Conservation (phyloP, 2,329 filamentous ascomycete species). For the Stagonosporopsis cucurbitacearum region DNA sequence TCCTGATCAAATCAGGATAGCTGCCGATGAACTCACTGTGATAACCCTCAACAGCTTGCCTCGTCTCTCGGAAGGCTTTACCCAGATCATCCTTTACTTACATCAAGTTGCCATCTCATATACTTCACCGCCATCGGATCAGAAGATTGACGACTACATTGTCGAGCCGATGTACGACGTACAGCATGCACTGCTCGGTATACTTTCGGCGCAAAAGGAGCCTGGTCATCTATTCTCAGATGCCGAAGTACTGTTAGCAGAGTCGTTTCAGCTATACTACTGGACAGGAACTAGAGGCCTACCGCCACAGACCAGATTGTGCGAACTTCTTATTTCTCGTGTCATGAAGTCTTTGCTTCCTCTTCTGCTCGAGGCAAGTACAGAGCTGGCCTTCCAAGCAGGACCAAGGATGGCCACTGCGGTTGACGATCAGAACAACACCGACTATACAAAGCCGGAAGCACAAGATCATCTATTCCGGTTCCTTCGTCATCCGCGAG, state of each 20-base stretch:
- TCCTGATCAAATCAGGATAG: slow-evolving; percentile 12
- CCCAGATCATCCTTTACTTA: slow-evolving; percentile 19
- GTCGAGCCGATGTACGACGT: slow-evolving; percentile 27
- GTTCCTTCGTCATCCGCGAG: slow-evolving; percentile 10
- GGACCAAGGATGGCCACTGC: neutral
- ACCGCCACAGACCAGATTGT: slow-evolving; percentile 26
- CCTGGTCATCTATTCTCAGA: slow-evolving; percentile 14
- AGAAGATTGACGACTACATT: slow-evolving; percentile 21
- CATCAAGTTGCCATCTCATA: slow-evolving; percentile 23
- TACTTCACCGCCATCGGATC: slow-evolving; percentile 1
- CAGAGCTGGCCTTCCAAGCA: slow-evolving; percentile 8
- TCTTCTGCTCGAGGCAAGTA: slow-evolving; percentile 15
- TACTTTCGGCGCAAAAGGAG: slow-evolving; percentile 22
- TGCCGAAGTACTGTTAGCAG: slow-evolving; percentile 25
- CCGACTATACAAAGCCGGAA: neutral
- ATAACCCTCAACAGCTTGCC: slow-evolving; percentile 22
- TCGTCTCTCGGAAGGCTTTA: slow-evolving; percentile 14
- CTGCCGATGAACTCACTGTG: slow-evolving; percentile 18
- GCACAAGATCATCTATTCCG: slow-evolving; percentile 2
- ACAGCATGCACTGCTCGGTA: slow-evolving; percentile 20
- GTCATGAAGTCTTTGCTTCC: slow-evolving; percentile 27
- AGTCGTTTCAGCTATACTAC: slow-evolving; percentile 28
- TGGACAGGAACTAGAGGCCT: slow-evolving; percentile 23
- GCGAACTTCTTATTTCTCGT: slow-evolving; percentile 25
- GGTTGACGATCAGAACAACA: neutral